Evolutionary conservation across 2,329 filamentous ascomycete species (phyloP).

Genomic region (Colletotrichum neosansevieriae): DNA sequence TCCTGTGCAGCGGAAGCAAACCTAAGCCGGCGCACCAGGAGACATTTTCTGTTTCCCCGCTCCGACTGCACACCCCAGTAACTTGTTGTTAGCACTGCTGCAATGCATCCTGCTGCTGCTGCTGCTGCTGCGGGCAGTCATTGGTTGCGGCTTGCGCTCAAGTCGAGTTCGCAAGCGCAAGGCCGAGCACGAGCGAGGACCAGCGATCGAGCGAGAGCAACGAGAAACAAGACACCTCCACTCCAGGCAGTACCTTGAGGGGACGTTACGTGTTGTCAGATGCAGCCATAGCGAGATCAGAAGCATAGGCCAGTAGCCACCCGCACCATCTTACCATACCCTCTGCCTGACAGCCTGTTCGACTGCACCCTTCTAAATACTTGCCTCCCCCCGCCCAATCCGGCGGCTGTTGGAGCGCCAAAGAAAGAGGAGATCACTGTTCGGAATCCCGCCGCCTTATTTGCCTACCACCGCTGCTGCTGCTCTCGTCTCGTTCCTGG

Average conservation of each 20-base stretch:
- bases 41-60: background rate
- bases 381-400: background rate
- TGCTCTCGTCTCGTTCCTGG: slow-evolving; percentile 36
- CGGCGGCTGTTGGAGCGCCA: background rate
- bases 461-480: slow-evolving; percentile 26
- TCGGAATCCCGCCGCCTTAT: slow-evolving; percentile 21
- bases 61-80: slow-evolving; percentile 3
- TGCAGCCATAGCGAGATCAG: slow-evolving; percentile 21
- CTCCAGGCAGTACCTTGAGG: background rate
- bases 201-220: slow-evolving; percentile 21
- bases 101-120: background rate
- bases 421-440: slow-evolving; percentile 9
- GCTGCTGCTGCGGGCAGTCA: slow-evolving; percentile 29
- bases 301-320: slow-evolving; percentile 39
- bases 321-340: background rate
- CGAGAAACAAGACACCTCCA: slow-evolving; percentile 7
- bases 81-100: slow-evolving; percentile 10
- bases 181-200: slow-evolving; percentile 20
- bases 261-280: slow-evolving; percentile 35
- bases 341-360: background rate
- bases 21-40: slow-evolving; percentile 3
- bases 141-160: slow-evolving; percentile 20
- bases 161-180: slow-evolving; percentile 24
- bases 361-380: slow-evolving; percentile 36
- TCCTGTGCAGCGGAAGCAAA: slow-evolving; percentile 5